Conservation (phyloP, 352 stramenopile genomes). For the Phytophthora rubi region DNA sequence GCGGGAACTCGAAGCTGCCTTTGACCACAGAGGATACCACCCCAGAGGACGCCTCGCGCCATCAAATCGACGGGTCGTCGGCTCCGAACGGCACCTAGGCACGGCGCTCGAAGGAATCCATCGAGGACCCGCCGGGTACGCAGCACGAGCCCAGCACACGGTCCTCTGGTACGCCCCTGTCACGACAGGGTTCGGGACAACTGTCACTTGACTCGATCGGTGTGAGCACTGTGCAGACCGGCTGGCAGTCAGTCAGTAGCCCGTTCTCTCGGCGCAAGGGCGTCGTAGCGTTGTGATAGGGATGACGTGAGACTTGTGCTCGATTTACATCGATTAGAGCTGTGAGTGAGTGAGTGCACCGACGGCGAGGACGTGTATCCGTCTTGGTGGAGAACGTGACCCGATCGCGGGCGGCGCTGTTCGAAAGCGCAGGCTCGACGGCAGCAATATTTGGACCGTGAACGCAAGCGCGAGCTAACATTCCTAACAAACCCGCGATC, state of each 20-base stretch:
- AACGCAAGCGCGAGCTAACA: not conserved
- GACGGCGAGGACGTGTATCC: not conserved
- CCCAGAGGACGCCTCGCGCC: too few relatives aligned
- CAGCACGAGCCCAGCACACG: too few relatives aligned
- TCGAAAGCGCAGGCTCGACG: not conserved
- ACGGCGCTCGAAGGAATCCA: too few relatives aligned
- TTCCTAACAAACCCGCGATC: conserved; percentile 13
- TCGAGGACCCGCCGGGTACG: too few relatives aligned
- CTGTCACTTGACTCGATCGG: not conserved
- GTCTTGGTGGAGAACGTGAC: not conserved
- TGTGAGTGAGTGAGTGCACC: not conserved
- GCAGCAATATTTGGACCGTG: not conserved
- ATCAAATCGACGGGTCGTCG: too few relatives aligned
- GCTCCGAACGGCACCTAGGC: too few relatives aligned
- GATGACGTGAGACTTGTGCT: conserved; percentile 36
- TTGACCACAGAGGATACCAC: too few relatives aligned
- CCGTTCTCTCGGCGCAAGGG: conserved; percentile 20
- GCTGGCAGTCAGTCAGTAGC: conserved; percentile 25
- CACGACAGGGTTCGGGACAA: too few relatives aligned
- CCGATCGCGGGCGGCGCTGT: not conserved
- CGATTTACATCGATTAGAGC: conserved; percentile 23
- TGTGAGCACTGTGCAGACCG: not conserved
- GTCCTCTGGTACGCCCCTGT: too few relatives aligned
- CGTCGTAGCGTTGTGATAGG: conserved; percentile 15
- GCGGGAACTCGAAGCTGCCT: too few relatives aligned